These are phyloP conservation scores for Aureobasidium lini DNA, from an alignment of 2,329 filamentous ascomycete species.

Conservation along the genomic window DNA sequence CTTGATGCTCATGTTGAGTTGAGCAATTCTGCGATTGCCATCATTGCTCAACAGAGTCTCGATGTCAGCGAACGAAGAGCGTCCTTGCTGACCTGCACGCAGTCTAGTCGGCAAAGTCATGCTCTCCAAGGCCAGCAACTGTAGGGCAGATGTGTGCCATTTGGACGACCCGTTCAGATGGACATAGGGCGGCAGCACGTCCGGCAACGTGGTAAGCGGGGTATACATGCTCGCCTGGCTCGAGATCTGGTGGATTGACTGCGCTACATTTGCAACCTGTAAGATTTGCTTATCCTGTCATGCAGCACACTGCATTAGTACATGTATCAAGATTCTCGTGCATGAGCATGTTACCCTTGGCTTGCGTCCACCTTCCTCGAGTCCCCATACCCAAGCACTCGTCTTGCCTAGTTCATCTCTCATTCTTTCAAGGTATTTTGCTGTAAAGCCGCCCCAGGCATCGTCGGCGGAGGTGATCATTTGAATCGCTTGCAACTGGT, in stretches of 20 bases:
- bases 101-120: conserved; percentile 70
- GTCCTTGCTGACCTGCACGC: conserved; percentile 35
- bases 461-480: conserved; percentile 46
- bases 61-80: conserved; percentile 53
- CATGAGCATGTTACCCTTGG: conserved; percentile 16
- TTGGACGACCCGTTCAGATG: conserved; percentile 53
- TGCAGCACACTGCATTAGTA: conserved; percentile 5
- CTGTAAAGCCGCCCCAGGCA: conserved; percentile 43
- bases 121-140: conserved; percentile 70
- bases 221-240: conserved; percentile 69
- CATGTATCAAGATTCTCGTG: conserved; percentile 7
- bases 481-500: conserved; percentile 84
- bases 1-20: conserved; percentile 60
- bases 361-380: conserved; percentile 51
- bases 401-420: conserved; percentile 88
- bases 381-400: conserved; percentile 77
- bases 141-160: conserved; percentile 75
- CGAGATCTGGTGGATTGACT: conserved; percentile 60
- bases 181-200: conserved; percentile 49
- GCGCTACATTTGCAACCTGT: conserved; percentile 65
- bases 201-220: conserved; percentile 60
- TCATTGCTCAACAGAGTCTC: conserved; percentile 62
- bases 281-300: conserved; percentile 54
- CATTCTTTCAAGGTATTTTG: conserved; percentile 52
- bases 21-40: conserved; percentile 72